phyloP scores from a whole-genome alignment of 768 basidiomycete species.

The Tylopilus cervinicoccineus region DNA sequence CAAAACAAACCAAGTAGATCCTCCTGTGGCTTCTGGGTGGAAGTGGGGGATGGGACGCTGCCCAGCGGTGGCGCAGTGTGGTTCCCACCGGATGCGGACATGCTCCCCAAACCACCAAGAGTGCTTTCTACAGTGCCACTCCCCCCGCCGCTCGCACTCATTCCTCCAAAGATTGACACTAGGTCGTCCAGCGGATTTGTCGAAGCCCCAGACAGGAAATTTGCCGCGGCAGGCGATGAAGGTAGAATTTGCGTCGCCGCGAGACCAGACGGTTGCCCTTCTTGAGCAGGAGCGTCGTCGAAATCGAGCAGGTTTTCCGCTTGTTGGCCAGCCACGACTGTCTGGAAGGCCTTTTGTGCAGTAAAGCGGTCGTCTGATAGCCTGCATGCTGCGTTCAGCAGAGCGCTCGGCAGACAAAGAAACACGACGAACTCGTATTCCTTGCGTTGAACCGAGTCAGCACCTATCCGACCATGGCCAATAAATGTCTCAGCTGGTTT shows the following conservation, averaged over 20 bases:
- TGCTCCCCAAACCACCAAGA: constrained; percentile 19
- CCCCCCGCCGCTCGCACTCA: constrained; percentile 28
- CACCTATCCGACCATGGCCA: constrained; percentile 85
- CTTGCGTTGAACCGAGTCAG: constrained; percentile 68
- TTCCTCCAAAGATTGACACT: constrained; percentile 83
- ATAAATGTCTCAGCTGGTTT: constrained; percentile 96
- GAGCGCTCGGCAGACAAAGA: not conserved
- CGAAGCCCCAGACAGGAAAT: constrained; percentile 72
- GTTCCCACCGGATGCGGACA: constrained; percentile 7
- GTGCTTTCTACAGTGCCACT: constrained; percentile 5
- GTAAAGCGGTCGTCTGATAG: constrained; percentile 67
- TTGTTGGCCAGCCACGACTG: constrained; percentile 87
- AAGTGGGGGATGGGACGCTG: constrained; percentile 16
- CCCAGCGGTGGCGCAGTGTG: constrained; percentile 20
- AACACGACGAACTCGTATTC: constrained; percentile 50
- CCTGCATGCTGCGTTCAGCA: constrained; percentile 27
- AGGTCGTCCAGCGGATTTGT: constrained; percentile 90
- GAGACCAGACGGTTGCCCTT: constrained; percentile 64
- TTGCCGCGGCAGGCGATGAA: constrained; percentile 69
- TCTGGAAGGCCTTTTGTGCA: constrained; percentile 79
- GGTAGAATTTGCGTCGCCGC: constrained; percentile 74
- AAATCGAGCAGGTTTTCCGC: constrained; percentile 95
- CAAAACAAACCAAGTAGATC: constrained; percentile 57
- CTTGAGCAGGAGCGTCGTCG: constrained; percentile 62
- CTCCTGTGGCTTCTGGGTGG: constrained; percentile 38